Evolutionary conservation across 371 early-diverging fungal genomes (phyloP).

Genomic region (Dinochytrium kinnereticum): DNA sequence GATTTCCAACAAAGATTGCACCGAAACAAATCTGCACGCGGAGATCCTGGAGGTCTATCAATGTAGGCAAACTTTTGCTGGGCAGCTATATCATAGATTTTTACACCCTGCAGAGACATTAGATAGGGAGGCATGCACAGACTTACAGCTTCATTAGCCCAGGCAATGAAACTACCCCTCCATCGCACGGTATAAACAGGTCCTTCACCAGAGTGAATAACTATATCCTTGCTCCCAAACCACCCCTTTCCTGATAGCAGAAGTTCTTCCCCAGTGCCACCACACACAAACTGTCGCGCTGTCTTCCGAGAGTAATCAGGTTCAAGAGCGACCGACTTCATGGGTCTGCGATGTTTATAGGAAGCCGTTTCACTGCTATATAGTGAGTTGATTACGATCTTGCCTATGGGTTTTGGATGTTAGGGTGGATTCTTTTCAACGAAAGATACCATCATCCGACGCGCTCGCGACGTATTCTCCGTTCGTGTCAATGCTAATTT

Average conservation of each 20-base stretch:
- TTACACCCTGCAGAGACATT: conserved; percentile 64
- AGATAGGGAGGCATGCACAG: conserved; percentile 21
- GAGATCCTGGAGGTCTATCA: conserved; percentile 77
- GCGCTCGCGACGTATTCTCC: conserved; percentile 91
- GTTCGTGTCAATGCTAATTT: conserved; percentile 80
- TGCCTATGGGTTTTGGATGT: conserved; percentile 54
- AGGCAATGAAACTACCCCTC: conserved; percentile 83
- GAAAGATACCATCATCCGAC: conserved; percentile 84
- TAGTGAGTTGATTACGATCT: conserved; percentile 75
- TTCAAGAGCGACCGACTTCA: conserved; percentile 88
- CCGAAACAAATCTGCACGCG: conserved; percentile 84
- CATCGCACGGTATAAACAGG: conserved; percentile 86
- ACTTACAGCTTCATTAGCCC: conserved; percentile 85
- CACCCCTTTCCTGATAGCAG: conserved; percentile 72
- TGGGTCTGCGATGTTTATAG: conserved; percentile 83
- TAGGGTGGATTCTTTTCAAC: neutral
- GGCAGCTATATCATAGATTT: conserved; percentile 76
- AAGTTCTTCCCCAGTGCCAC: conserved; percentile 89
- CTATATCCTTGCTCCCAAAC: conserved; percentile 66
- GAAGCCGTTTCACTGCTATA: conserved; percentile 65
- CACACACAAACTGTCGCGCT: conserved; percentile 82
- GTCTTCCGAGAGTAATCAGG: conserved; percentile 77
- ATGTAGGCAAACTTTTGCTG: conserved; percentile 82
- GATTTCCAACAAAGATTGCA: conserved; percentile 88
- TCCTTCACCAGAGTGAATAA: conserved; percentile 85